Conservation (phyloP, 352 stramenopile species). For the Elongisporangium senticosum region DNA sequence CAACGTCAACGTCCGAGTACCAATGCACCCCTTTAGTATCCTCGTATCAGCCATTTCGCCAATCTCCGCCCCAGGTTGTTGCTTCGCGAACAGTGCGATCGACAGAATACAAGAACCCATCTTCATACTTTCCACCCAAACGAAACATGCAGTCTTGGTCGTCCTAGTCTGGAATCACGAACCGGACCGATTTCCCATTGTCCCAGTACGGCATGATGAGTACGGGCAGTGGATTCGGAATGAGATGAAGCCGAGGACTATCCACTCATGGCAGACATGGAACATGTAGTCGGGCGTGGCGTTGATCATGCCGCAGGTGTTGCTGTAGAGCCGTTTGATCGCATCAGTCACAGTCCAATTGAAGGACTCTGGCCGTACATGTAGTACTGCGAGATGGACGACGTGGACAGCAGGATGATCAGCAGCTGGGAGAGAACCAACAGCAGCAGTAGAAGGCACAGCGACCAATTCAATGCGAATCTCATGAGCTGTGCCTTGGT, state of each 20-base stretch:
- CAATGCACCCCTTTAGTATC: constrained; percentile 12
- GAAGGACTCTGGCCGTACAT: constrained; percentile 14
- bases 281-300: no score
- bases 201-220: constrained; percentile 1
- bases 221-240: neutral
- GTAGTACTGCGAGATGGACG: neutral
- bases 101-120: neutral
- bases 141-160: constrained; percentile 8
- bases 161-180: constrained; percentile 9
- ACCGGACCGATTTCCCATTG: constrained; percentile 1
- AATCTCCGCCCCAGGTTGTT: constrained; percentile 30
- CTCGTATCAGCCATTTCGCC: constrained; percentile 25
- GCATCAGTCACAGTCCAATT: no score
- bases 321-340: no score
- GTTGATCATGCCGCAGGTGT: no score
- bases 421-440: constrained; percentile 25
- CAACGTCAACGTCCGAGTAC: constrained; percentile 9
- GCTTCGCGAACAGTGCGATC: constrained; percentile 16
- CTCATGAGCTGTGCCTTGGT: neutral
- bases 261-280: neutral
- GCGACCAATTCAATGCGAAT: constrained; percentile 20
- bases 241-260: no score
- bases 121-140: no score
- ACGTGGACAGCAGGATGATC: constrained; percentile 21
- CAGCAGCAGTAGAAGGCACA: constrained; percentile 19